Evolutionary conservation across 164 flowering plant species (phyloP), one percentile per base, ranked within the genome.

Genomic region (Kingdonia uniflora): DNA sequence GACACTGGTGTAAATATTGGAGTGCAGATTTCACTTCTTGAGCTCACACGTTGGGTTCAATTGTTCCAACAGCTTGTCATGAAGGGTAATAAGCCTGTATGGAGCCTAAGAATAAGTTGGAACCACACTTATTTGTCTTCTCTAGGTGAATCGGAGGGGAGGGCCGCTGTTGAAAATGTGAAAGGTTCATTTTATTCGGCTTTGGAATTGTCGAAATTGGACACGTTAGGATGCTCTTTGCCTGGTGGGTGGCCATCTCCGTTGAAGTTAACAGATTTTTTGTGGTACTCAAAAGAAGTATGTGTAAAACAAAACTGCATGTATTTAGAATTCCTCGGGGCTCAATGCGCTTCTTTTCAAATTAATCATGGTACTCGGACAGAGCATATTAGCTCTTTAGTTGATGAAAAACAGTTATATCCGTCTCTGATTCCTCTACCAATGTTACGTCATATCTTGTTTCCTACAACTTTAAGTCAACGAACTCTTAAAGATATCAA

Each of bases 211-310:
- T 66, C 49, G 21, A 58, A 58, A 15, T 25, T 55, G 49, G 63
- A 56, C 55, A 47, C 57, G 11, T 47, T 54, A 23, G 76, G 64
- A 17, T 25, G 43, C 54, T 69, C 75, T 49, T 52, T 80, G 56
- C 96, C 99, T 10, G 99, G 99, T 49, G 96, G 96, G 45, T 86
- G 95, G 95, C 96, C 95, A 21, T 39, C 50, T 22, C 94, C 91
- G 1, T 37, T 82, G 61, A 71, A 62, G 42, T 51, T 84, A 49
- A 68, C 69, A 19, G 71, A 83, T 57, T 75, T 66, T 35, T 52
- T 78, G 2, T 73, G 42, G 50, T 68, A 76, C 68, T 76, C 97
- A 2, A 72, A 55, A 52, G 95, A 83, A 55, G 57, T 82, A 57
- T 69, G 64, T 71, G 65, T 85, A 26, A 78, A 55, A 56, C 87